Conservation (phyloP, 768 basidiomycete genomes). For the Lepiota venenata region DNA sequence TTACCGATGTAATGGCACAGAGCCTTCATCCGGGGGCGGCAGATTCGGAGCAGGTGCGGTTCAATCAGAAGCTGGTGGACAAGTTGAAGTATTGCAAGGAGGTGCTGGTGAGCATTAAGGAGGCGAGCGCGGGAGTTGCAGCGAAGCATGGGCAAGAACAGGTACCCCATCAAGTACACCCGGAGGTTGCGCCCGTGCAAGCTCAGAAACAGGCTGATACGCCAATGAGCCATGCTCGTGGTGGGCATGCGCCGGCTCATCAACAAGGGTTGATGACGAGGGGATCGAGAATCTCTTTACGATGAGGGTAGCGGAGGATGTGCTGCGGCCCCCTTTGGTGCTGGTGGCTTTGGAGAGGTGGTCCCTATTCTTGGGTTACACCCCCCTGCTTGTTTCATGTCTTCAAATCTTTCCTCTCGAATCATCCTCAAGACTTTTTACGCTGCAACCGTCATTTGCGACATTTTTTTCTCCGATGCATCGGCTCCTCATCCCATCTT, state of each 20-base stretch:
- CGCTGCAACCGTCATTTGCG: too few relatives aligned
- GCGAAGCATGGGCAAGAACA: constrained; percentile 10
- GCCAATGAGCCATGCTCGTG: not conserved
- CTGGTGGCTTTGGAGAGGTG: too few relatives aligned
- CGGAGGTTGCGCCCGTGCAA: not conserved
- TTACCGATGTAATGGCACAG: constrained; percentile 66
- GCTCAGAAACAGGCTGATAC: constrained; percentile 4
- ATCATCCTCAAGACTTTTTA: too few relatives aligned
- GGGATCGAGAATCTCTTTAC: constrained; percentile 17
- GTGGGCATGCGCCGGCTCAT: not conserved
- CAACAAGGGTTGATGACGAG: constrained; percentile 12
- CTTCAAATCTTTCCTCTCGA: too few relatives aligned
- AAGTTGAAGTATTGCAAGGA: constrained; percentile 89
- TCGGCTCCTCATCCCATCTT: too few relatives aligned
- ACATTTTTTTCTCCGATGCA: too few relatives aligned
- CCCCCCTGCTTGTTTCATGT: too few relatives aligned
- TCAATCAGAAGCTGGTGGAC: constrained; percentile 61
- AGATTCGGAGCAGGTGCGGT: constrained; percentile 57
- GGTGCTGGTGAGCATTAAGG: constrained; percentile 68
- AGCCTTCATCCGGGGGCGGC: constrained; percentile 34
- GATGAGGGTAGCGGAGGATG: constrained; percentile 1
- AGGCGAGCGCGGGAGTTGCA: constrained; percentile 39
- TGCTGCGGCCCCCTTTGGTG: too few relatives aligned
- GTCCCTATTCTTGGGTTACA: too few relatives aligned
- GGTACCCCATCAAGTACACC: not conserved